Conservation (phyloP, 371 early-diverging fungal species). For the Mortierella sp. region DNA sequence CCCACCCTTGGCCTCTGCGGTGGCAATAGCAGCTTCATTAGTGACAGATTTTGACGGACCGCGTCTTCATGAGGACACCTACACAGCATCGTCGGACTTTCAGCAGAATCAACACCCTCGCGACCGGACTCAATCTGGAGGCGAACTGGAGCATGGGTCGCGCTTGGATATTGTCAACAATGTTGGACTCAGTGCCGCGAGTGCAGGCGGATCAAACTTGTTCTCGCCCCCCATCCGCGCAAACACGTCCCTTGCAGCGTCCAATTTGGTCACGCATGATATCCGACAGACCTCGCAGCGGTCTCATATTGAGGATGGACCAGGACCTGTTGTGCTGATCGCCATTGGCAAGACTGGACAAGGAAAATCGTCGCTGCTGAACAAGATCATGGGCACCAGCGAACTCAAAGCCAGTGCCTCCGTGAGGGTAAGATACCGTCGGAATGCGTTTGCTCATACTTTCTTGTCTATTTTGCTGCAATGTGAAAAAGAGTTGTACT, state of each 20-base stretch:
- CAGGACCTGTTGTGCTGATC: conserved; percentile 50
- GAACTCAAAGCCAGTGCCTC: conserved; percentile 64
- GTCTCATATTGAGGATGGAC: conserved; percentile 49
- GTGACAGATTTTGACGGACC: not conserved
- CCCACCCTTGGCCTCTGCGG: conserved; percentile 16
- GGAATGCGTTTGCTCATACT: too few relatives aligned
- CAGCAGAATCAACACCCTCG: conserved; percentile 4
- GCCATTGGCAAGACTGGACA: conserved; percentile 57
- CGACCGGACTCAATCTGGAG: conserved; percentile 10
- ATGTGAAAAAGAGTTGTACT: not conserved
- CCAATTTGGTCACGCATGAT: conserved; percentile 43
- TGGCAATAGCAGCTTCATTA: conserved; percentile 11
- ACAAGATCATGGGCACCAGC: conserved; percentile 62
- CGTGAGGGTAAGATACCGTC: conserved; percentile 63
- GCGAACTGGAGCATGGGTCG: not conserved
- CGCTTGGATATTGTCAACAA: not conserved
- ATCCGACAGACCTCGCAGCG: conserved; percentile 25
- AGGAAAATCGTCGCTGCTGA: conserved; percentile 66
- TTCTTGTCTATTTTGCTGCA: not conserved
- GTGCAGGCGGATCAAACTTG: conserved; percentile 28
- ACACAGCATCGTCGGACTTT: not conserved
- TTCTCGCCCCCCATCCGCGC: conserved; percentile 35
- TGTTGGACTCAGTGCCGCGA: not conserved
- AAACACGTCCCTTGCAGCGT: conserved; percentile 27
- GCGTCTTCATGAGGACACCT: not conserved